Evolutionary conservation across 192 early-diverging fungal genomes (phyloP).

Genomic region (Coemansia sp.): DNA sequence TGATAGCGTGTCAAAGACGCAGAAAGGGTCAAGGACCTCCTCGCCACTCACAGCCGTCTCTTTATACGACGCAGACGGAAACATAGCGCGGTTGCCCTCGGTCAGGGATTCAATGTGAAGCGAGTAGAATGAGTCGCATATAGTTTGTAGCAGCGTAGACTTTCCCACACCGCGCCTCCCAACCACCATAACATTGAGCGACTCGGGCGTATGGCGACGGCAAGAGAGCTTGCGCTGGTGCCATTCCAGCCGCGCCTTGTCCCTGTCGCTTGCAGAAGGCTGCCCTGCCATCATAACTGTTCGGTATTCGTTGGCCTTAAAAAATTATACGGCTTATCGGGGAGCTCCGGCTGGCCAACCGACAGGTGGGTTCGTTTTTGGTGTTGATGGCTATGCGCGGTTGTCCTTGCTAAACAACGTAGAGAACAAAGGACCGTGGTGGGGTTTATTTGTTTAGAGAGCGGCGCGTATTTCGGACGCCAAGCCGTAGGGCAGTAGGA

Average conservation of each 20-base stretch:
- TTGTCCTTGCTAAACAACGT: neutral
- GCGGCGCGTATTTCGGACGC: neutral
- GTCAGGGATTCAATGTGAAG: slow-evolving; percentile 31
- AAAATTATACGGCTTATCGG: no score
- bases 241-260: slow-evolving; percentile 5
- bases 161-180: slow-evolving; percentile 66
- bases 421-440: neutral
- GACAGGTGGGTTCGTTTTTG: no score
- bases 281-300: neutral
- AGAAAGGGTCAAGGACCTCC: slow-evolving; percentile 49
- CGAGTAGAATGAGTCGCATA: slow-evolving; percentile 60
- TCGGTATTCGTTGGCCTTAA: neutral
- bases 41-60: slow-evolving; percentile 14
- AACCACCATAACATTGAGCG: slow-evolving; percentile 50
- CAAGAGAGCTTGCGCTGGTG: slow-evolving; percentile 26
- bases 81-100: slow-evolving; percentile 26
- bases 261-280: neutral
- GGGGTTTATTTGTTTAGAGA: neutral
- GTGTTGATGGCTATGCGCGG: neutral
- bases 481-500: neutral
- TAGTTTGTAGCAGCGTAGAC: slow-evolving; percentile 71
- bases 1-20: slow-evolving; percentile 46
- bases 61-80: neutral
- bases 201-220: slow-evolving; percentile 30
- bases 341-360: no score